Conservation (phyloP, 2,329 filamentous ascomycete genomes). For the Aspergillus sp. region DNA sequence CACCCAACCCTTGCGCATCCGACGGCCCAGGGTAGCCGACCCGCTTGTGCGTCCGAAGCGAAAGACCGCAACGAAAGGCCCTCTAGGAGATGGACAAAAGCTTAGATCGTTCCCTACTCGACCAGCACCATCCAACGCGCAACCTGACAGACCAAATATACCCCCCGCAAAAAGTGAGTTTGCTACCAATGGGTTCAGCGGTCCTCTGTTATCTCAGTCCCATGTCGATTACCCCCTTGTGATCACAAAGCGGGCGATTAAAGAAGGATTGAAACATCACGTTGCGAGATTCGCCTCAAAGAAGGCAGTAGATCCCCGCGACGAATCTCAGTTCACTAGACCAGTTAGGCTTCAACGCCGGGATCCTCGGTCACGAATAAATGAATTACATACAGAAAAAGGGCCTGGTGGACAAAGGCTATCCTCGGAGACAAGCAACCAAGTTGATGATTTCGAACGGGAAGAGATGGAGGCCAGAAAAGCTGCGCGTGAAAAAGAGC, state of each 20-base stretch:
- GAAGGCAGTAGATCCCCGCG: conserved; percentile 63
- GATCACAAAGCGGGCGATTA: conserved; percentile 76
- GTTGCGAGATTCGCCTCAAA: conserved; percentile 77
- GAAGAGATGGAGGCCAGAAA: conserved; percentile 59
- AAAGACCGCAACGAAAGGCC: conserved; percentile 28
- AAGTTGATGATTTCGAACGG: conserved; percentile 66
- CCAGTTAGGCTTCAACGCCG: conserved; percentile 87
- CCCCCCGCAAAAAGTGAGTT: conserved; percentile 29
- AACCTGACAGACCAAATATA: conserved; percentile 21
- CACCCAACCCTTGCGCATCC: conserved; percentile 43
- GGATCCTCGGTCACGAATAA: conserved; percentile 65
- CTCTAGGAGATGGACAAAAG: conserved; percentile 24
- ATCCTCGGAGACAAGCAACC: conserved; percentile 37
- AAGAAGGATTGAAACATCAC: conserved; percentile 80
- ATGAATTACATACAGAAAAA: conserved; percentile 57
- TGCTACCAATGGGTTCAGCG: conserved; percentile 44
- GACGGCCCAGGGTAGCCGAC: conserved; percentile 56
- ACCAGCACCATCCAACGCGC: conserved; percentile 20
- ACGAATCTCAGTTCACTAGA: conserved; percentile 80
- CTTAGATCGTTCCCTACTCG: conserved; percentile 27
- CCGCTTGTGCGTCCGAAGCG: conserved; percentile 66
- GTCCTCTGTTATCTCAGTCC: conserved; percentile 38
- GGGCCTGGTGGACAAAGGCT: conserved; percentile 40
- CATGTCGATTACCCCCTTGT: conserved; percentile 67
- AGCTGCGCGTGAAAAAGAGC: conserved; percentile 80